A percentile compares a stretch with the other conserved stretches of the same genome.
Conservation (phyloP, 2,329 filamentous ascomycete genomes). For the Diplodia sapinea region DNA sequence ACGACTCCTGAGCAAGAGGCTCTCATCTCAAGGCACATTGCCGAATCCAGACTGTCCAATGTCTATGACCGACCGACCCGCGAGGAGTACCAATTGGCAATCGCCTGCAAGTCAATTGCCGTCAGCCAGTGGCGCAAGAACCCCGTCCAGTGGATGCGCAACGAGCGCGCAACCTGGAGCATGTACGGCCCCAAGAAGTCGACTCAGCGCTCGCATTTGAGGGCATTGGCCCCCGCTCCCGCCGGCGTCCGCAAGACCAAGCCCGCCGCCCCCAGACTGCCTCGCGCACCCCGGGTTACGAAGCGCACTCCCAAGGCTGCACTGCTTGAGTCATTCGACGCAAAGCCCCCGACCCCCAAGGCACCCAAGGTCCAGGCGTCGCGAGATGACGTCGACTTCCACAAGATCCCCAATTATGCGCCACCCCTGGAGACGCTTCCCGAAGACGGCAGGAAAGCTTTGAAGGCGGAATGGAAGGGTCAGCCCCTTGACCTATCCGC, state of each 20-base stretch:
- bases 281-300: slow-evolving; percentile 43
- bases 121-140: slow-evolving; percentile 52
- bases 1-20: slow-evolving; percentile 29
- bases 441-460: slow-evolving; percentile 62
- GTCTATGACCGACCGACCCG: slow-evolving; percentile 41
- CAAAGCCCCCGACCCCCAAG: slow-evolving; percentile 47
- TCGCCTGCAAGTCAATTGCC: slow-evolving; percentile 44
- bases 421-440: slow-evolving; percentile 72
- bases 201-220: slow-evolving; percentile 48
- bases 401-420: slow-evolving; percentile 72
- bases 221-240: slow-evolving; percentile 47
- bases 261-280: slow-evolving; percentile 42
- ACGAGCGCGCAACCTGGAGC: slow-evolving; percentile 59
- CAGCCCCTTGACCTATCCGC: slow-evolving; percentile 75
- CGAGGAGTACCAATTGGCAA: slow-evolving; percentile 46
- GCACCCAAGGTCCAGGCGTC: slow-evolving; percentile 71
- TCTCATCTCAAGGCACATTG: slow-evolving; percentile 45
- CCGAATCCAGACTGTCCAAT: slow-evolving; percentile 34
- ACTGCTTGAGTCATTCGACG: slow-evolving; percentile 47
- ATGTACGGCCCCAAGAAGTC: slow-evolving; percentile 43
- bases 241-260: slow-evolving; percentile 44
- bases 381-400: slow-evolving; percentile 83
- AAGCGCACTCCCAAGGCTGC: slow-evolving; percentile 45
- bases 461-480: slow-evolving; percentile 90
- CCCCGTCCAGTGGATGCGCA: slow-evolving; percentile 58